Conservation (phyloP, 2,329 filamentous ascomycete genomes). For the Fusarium piperis region DNA sequence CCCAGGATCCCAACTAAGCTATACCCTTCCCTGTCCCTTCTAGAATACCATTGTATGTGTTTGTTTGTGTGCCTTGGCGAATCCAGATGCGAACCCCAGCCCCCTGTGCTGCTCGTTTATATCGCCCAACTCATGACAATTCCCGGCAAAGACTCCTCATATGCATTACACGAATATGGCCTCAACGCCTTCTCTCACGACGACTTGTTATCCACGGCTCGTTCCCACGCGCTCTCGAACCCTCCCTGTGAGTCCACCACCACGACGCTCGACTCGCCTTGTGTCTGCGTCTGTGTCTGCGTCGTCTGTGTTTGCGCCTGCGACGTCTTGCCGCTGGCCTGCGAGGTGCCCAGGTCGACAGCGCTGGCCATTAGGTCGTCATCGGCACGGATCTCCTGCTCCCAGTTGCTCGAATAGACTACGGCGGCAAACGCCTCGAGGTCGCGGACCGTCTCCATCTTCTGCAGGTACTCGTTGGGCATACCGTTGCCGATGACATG, state of each 20-base stretch:
- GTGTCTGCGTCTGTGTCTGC: conserved; percentile 27
- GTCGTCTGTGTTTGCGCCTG: conserved; percentile 26
- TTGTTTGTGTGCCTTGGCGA: conserved; percentile 23
- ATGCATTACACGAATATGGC: conserved; percentile 20
- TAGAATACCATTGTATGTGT: conserved; percentile 18
- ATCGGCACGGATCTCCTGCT: conserved; percentile 66
- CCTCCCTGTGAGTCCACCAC: conserved; percentile 60
- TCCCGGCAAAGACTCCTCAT: conserved; percentile 30
- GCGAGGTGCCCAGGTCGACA: conserved; percentile 45
- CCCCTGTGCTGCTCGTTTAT: conserved; percentile 24
- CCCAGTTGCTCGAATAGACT: conserved; percentile 87
- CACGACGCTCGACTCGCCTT: conserved; percentile 61
- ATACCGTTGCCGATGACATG: conserved; percentile 86
- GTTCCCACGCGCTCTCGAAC: conserved; percentile 77
- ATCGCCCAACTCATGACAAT: conserved; percentile 3
- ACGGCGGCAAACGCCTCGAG: conserved; percentile 87
- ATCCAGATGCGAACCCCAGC: conserved; percentile 21
- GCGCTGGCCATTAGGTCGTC: conserved; percentile 54
- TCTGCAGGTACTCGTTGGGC: conserved; percentile 75
- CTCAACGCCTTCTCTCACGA: conserved; percentile 6
- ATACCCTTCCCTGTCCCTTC: conserved; percentile 6
- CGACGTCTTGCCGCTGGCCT: conserved; percentile 12
- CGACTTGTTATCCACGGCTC: conserved; percentile 57
- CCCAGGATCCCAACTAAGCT: conserved; percentile 14
- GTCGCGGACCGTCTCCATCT: conserved; percentile 80